Percentiles rank a stretch among this genome's conserved stretches.
Conservation (phyloP, 257 asterid genomes). For the Verbena officinalis region DNA sequence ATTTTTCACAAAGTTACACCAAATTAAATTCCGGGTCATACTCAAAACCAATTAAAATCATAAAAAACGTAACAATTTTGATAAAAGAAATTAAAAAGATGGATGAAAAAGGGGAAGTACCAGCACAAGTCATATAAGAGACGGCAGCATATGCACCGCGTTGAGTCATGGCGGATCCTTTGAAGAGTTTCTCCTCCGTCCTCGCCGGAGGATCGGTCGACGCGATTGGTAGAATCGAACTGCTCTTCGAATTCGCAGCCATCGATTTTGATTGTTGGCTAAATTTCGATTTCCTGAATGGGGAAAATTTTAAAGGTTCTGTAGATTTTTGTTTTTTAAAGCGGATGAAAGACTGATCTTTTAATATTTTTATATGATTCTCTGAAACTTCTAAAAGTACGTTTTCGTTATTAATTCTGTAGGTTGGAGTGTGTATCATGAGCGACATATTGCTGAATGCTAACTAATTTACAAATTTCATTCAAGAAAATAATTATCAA, state of each 20-base stretch:
- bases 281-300: slow-evolving; percentile 8
- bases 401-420: neutral
- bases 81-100: slow-evolving; percentile 7
- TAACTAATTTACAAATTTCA: no score
- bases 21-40: slow-evolving; percentile 31
- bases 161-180: slow-evolving; percentile 89
- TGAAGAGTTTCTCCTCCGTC: slow-evolving; percentile 80
- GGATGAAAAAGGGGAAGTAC: slow-evolving; percentile 33
- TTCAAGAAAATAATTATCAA: no score
- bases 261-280: slow-evolving; percentile 29
- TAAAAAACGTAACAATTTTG: neutral
- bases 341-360: slow-evolving; percentile 10
- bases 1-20: slow-evolving; percentile 5
- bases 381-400: slow-evolving; percentile 5
- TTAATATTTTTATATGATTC: neutral
- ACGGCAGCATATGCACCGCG: slow-evolving; percentile 94
- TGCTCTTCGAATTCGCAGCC: slow-evolving; percentile 41
- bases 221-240: slow-evolving; percentile 62
- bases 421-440: neutral
- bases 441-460: no score
- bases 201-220: slow-evolving; percentile 57
- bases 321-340: neutral
- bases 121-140: slow-evolving; percentile 94
- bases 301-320: neutral
- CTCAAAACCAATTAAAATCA: slow-evolving; percentile 12